phyloP scores from a whole-genome alignment of 352 stramenopile genomes.

The Pythium grandisporangium region DNA sequence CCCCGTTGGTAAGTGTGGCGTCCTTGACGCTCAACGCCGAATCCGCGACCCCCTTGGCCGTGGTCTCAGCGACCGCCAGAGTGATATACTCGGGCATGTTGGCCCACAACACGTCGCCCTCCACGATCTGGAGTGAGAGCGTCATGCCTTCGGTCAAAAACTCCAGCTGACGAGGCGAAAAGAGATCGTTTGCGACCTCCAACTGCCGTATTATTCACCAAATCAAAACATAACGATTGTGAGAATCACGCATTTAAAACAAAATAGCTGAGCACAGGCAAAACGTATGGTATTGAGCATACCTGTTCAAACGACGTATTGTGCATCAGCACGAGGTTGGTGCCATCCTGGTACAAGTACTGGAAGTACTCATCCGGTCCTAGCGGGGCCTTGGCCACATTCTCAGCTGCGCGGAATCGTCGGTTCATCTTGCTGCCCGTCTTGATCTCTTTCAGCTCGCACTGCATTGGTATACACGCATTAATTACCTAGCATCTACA shows the following conservation, averaged over 20 bases:
- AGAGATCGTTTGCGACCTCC: conserved; percentile 60
- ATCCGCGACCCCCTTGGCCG: conserved; percentile 66
- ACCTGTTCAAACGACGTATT: conserved; percentile 79
- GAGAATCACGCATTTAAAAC: too few relatives aligned
- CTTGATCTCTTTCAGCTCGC: conserved; percentile 83
- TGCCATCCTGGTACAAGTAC: conserved; percentile 74
- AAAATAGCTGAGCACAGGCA: too few relatives aligned
- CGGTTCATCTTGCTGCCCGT: conserved; percentile 77
- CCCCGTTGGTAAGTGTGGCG: conserved; percentile 70
- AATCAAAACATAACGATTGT: too few relatives aligned
- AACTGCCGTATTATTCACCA: conserved; percentile 21
- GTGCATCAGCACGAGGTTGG: conserved; percentile 81
- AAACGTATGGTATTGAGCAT: too few relatives aligned
- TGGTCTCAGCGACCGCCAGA: conserved; percentile 73
- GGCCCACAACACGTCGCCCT: conserved; percentile 76
- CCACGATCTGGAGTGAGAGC: conserved; percentile 77
- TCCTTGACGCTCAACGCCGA: conserved; percentile 74
- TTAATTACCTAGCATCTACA: too few relatives aligned
- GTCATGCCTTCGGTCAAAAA: conserved; percentile 75
- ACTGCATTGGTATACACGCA: too few relatives aligned
- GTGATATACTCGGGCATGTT: conserved; percentile 81
- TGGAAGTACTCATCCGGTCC: conserved; percentile 68
- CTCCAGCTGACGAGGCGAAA: conserved; percentile 64
- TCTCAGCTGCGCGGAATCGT: conserved; percentile 76
- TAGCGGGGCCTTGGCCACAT: conserved; percentile 66